A percentile compares a stretch with the other conserved stretches of the same genome.
Evolutionary conservation across 2,329 filamentous ascomycete species (phyloP).

Genomic region (Claviceps arundinis): DNA sequence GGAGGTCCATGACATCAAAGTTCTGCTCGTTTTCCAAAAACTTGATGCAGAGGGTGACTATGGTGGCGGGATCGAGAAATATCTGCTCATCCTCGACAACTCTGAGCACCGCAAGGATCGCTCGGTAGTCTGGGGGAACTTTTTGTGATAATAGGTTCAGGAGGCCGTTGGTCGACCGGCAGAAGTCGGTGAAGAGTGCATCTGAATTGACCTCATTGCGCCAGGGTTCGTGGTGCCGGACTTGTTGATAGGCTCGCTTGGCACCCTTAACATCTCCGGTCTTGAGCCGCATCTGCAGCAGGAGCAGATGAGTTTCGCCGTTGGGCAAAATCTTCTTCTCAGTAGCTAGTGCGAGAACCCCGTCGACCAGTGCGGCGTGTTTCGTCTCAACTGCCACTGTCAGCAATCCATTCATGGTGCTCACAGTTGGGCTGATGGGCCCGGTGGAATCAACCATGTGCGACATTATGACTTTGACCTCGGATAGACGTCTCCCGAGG

Average conservation of each 20-base stretch:
- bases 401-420: constrained; percentile 66
- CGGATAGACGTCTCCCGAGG: constrained; percentile 49
- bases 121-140: constrained; percentile 50
- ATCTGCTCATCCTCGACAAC: constrained; percentile 58
- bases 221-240: constrained; percentile 20
- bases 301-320: constrained; percentile 55
- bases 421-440: constrained; percentile 44
- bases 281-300: constrained; percentile 64
- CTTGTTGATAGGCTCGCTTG: constrained; percentile 45
- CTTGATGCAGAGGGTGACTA: constrained; percentile 57
- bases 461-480: constrained; percentile 42
- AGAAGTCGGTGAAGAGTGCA: constrained; percentile 36
- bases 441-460: constrained; percentile 53
- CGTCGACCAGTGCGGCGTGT: constrained; percentile 59
- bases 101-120: constrained; percentile 59
- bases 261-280: constrained; percentile 61
- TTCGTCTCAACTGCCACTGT: constrained; percentile 55
- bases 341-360: constrained; percentile 54
- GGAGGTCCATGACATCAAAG: constrained; percentile 66
- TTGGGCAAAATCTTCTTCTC: constrained; percentile 55
- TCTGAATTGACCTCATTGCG: constrained; percentile 32
- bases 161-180: constrained; percentile 55
- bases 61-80: constrained; percentile 59
- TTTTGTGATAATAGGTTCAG: constrained; percentile 53
- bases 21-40: constrained; percentile 66